Evolutionary conservation across 495 filamentous ascomycete species (phyloP), one percentile per base, ranked within the genome.

Genomic region (Aspergillus haitiensis): DNA sequence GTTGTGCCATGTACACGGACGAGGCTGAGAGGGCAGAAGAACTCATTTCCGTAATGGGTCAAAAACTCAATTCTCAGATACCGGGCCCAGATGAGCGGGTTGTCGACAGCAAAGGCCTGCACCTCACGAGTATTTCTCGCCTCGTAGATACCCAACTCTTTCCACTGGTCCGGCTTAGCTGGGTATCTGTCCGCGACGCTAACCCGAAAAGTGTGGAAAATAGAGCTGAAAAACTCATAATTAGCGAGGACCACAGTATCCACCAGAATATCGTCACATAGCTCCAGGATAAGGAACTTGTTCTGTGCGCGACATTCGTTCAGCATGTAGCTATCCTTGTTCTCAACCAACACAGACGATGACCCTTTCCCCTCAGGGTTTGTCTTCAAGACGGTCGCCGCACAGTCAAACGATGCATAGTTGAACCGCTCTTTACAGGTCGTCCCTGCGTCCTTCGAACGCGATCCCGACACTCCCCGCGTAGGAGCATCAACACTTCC

Each of bases 311-410:
- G 84, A 68, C 94, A 98, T 67, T 93, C 88, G 42, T 97, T 92
- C 35, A 97, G 82, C 94, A 98, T 97, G 70, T 98, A 98, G 67
- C 89, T 92, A 75, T 98, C 94, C 77, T 97, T 97, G 73, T 97
- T 97, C 75, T 98, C 94, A 21, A 96, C 84, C 18, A 98, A 77
- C 16, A 98, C 87, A 16, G 92, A 85, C 36, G 90, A 94, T 16
- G 92, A 81, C 49, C 91, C 91, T 70, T 93, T 94, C 55, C 87
- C 87, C 65, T 91, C 83, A 0, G 82, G 78, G 64, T 95, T 96
- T 6, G 90, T 91, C 80, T 97, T 98, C 62, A 96, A 80, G 27
- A 98, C 84, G 2, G 90, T 97, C 12, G 93, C 94, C 18, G 93
- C 94, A 60, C 93, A 96, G 68, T 98, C 94, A 69, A 97, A 96